phyloP scores from a whole-genome alignment of 306 rosid species.

The Astragalus glycyphyllos region DNA sequence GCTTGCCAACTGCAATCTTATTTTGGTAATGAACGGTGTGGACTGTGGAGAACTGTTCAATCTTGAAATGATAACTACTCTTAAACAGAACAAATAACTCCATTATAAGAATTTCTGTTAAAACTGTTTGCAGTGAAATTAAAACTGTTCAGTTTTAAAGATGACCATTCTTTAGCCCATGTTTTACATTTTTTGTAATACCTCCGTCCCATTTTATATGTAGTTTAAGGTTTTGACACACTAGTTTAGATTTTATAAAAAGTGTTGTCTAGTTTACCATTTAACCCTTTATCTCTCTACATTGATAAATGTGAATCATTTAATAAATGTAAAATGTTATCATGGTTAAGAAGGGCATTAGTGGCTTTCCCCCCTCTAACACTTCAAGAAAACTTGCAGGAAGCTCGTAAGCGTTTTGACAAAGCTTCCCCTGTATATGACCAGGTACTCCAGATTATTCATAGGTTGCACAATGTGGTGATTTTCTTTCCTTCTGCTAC shows the following conservation, averaged over 20 bases:
- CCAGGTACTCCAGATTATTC: slow-evolving; percentile 61
- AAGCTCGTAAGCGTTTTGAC: slow-evolving; percentile 88
- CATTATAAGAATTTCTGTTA: slow-evolving; percentile 12
- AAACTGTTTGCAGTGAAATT: slow-evolving; percentile 32
- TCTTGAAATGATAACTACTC: slow-evolving; percentile 13
- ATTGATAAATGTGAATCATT: no score
- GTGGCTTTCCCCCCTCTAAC: slow-evolving; percentile 36
- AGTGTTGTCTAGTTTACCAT: no score
- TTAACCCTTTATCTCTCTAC: no score
- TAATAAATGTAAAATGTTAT: no score
- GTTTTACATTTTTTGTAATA: slow-evolving; percentile 30
- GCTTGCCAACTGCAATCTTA: slow-evolving; percentile 24
- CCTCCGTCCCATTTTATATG: no score
- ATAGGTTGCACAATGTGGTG: slow-evolving; percentile 30
- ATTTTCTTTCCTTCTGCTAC: slow-evolving; percentile 34
- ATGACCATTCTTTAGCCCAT: slow-evolving; percentile 17
- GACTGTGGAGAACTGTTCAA: not conserved
- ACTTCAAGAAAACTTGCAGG: slow-evolving; percentile 61
- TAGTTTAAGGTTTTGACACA: no score
- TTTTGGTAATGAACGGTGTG: not conserved
- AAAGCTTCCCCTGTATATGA: slow-evolving; percentile 73
- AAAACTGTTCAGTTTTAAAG: slow-evolving; percentile 18
- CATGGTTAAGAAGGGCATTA: no score
- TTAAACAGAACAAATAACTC: slow-evolving; percentile 21
- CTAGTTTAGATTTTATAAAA: no score